phyloP scores from a whole-genome alignment of 2,329 filamentous ascomycete species.

The Cryphonectria nitschkei region DNA sequence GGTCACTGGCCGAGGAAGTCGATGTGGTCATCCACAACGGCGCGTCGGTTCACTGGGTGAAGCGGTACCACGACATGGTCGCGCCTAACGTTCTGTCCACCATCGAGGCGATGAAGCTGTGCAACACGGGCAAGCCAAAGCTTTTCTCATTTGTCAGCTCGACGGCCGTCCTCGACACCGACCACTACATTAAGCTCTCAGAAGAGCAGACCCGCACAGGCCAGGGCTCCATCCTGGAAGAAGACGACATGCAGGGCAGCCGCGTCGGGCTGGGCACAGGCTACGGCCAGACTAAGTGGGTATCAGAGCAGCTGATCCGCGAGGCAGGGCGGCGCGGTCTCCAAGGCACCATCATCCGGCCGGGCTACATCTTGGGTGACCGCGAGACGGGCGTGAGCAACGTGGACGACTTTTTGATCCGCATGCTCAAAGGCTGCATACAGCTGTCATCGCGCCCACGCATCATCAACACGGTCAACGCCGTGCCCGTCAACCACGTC shows the following conservation, averaged over 20 bases:
- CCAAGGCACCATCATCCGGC: constrained; percentile 73
- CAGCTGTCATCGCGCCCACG: constrained; percentile 74
- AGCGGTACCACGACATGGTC: constrained; percentile 73
- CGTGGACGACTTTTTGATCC: constrained; percentile 88
- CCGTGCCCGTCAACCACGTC: constrained; percentile 85
- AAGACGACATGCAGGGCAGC: constrained; percentile 78
- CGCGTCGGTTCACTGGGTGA: constrained; percentile 80
- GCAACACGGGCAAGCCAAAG: constrained; percentile 78
- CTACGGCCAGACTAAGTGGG: constrained; percentile 93
- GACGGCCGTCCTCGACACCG: constrained; percentile 79
- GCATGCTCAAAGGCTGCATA: constrained; percentile 84
- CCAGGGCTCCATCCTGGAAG: constrained; percentile 69
- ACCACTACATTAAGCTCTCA: constrained; percentile 78
- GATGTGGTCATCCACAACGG: constrained; percentile 85
- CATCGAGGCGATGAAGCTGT: constrained; percentile 75
- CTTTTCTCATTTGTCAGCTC: constrained; percentile 81
- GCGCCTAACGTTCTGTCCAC: constrained; percentile 81
- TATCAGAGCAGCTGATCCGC: constrained; percentile 69
- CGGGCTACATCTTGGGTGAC: constrained; percentile 84
- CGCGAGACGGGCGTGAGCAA: constrained; percentile 70
- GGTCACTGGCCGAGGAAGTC: constrained; percentile 64
- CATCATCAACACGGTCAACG: constrained; percentile 87
- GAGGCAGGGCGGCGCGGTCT: constrained; percentile 81
- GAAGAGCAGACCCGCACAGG: constrained; percentile 63
- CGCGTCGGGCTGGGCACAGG: constrained; percentile 78